These are phyloP conservation scores for Starmerella apis DNA, from an alignment of 805 yeast genomes.

Conservation along the genomic window DNA sequence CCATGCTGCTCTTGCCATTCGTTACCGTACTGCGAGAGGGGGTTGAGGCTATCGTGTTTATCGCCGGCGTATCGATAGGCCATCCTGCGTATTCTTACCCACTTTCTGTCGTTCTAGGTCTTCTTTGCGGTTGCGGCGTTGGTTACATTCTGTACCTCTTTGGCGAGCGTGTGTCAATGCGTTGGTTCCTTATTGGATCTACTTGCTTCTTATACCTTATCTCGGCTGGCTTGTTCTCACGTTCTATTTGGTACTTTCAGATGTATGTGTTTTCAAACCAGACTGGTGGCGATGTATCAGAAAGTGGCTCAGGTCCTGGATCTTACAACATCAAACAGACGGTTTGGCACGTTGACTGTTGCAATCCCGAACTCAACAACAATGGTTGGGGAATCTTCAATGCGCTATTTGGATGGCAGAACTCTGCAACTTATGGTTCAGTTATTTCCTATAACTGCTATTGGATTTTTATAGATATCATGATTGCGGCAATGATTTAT, in stretches of 20 bases:
- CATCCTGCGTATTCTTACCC: conserved; percentile 69
- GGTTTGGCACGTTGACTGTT: conserved; percentile 96
- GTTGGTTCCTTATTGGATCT: conserved; percentile 73
- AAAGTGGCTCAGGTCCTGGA: conserved; percentile 89
- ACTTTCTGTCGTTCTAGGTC: conserved; percentile 80
- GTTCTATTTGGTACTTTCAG: conserved; percentile 88
- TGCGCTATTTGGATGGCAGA: conserved; percentile 93
- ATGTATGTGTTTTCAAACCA: conserved; percentile 48
- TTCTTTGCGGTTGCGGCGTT: conserved; percentile 62
- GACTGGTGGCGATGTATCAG: conserved; percentile 94
- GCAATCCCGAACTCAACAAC: conserved; percentile 74
- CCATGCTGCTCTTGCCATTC: conserved; percentile 82
- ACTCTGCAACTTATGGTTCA: conserved; percentile 88
- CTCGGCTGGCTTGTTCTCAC: conserved; percentile 84
- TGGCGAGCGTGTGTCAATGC: conserved; percentile 75
- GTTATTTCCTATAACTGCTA: conserved; percentile 79
- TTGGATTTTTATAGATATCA: conserved; percentile 61
- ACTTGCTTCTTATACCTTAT: conserved; percentile 83
- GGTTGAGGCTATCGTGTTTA: conserved; percentile 88
- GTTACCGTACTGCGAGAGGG: conserved; percentile 94
- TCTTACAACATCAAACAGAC: conserved; percentile 68
- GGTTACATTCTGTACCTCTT: conserved; percentile 70
- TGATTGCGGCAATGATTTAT: conserved; percentile 53
- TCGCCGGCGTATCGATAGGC: conserved; percentile 85
- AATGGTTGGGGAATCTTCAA: conserved; percentile 94